Conservation (phyloP, 1,284 basidiomycete species). For the Entoloma clypeatum region DNA sequence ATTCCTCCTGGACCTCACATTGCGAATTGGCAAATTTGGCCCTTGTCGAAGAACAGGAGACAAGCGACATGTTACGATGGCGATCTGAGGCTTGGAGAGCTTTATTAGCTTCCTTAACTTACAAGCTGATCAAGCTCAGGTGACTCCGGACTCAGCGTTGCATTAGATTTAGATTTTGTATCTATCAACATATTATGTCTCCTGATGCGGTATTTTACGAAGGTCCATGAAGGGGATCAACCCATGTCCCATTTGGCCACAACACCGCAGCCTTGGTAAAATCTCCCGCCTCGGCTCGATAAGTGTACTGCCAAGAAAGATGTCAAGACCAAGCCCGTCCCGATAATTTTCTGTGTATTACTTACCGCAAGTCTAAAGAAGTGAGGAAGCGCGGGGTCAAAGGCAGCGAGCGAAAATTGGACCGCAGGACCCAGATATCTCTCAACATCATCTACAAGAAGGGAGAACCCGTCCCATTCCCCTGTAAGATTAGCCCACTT, state of each 20-base stretch:
- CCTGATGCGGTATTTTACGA: constrained; percentile 37
- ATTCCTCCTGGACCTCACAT: constrained; percentile 11
- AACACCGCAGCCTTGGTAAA: constrained; percentile 79
- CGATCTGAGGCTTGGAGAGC: constrained; percentile 12
- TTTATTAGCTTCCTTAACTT: too few relatives aligned
- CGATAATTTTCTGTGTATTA: constrained; percentile 17
- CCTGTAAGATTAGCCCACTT: constrained; percentile 58
- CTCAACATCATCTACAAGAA: constrained; percentile 85
- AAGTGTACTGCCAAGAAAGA: constrained; percentile 45
- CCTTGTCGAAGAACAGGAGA: constrained; percentile 10
- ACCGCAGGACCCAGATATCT: constrained; percentile 63
- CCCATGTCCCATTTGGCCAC: constrained; percentile 81
- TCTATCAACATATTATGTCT: neutral
- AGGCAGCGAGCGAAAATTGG: constrained; percentile 62
- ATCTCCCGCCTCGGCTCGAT: constrained; percentile 57
- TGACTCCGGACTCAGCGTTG: too few relatives aligned
- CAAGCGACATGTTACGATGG: constrained; percentile 11
- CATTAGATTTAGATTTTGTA: too few relatives aligned
- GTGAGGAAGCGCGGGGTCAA: constrained; percentile 65
- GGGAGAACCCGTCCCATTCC: constrained; percentile 74
- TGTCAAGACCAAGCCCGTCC: constrained; percentile 4
- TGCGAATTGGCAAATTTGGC: constrained; percentile 15
- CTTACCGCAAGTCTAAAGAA: constrained; percentile 82
- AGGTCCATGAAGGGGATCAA: constrained; percentile 64
- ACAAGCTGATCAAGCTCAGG: too few relatives aligned